Conservation (phyloP, 805 yeast species). For the Brettanomyces nanus region DNA sequence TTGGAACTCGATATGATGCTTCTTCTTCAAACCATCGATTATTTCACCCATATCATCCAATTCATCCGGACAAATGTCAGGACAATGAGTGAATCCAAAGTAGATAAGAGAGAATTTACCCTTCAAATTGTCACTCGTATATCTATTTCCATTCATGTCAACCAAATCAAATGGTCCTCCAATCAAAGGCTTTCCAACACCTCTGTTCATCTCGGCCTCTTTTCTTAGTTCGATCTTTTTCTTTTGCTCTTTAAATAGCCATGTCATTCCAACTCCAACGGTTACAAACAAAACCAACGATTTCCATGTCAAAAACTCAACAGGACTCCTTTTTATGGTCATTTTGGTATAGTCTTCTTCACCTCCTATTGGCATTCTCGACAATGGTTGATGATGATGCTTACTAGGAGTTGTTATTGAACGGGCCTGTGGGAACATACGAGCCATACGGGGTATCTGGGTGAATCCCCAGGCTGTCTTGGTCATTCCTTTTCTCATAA, state of each 20-base stretch:
- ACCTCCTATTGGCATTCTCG: slow-evolving; percentile 75
- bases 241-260: slow-evolving; percentile 69
- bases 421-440: too few species aligned
- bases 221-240: slow-evolving; percentile 62
- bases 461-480: too few species aligned
- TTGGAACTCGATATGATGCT: slow-evolving; percentile 53
- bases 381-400: slow-evolving; percentile 47
- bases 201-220: slow-evolving; percentile 78
- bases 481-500: too few species aligned
- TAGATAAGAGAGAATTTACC: slow-evolving; percentile 82
- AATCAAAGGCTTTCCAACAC: slow-evolving; percentile 84
- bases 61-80: slow-evolving; percentile 98
- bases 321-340: slow-evolving; percentile 28
- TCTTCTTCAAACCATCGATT: slow-evolving; percentile 48
- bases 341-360: slow-evolving; percentile 26
- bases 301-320: slow-evolving; percentile 82
- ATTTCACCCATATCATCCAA: slow-evolving; percentile 82
- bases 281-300: slow-evolving; percentile 59
- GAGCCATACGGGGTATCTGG: too few species aligned
- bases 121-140: slow-evolving; percentile 68
- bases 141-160: slow-evolving; percentile 62
- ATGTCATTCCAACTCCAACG: slow-evolving; percentile 67
- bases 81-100: slow-evolving; percentile 96
- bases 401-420: too few species aligned
- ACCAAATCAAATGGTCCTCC: slow-evolving; percentile 82